Evolutionary conservation across 257 asterid species (phyloP).

Genomic region (Solanum paucissectum): DNA sequence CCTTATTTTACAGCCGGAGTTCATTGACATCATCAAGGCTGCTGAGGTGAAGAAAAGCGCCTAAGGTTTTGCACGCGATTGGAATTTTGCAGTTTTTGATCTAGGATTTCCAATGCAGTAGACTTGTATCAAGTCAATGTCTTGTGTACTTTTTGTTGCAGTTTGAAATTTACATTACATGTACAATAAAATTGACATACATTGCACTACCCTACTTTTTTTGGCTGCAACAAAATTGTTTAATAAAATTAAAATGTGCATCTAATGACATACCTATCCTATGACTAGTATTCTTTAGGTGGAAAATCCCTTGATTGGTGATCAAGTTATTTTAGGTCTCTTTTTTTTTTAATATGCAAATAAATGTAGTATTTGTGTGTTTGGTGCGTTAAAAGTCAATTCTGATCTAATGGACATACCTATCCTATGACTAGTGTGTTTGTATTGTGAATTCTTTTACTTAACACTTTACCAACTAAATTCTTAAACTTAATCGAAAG

Average conservation of each 20-base stretch:
- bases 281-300: background rate
- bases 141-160: slow-evolving; percentile 12
- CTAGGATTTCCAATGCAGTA: slow-evolving; percentile 7
- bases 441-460: no score
- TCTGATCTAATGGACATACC: no score
- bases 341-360: no score
- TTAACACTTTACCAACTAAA: no score
- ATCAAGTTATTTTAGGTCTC: no score
- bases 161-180: slow-evolving; percentile 8
- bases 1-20: slow-evolving; percentile 47
- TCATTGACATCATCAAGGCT: slow-evolving; percentile 80
- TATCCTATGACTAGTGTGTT: no score
- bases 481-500: no score
- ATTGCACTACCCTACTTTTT: background rate
- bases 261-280: background rate
- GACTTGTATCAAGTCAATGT: background rate
- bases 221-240: background rate
- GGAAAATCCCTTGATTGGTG: background rate
- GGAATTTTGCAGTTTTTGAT: slow-evolving; percentile 27
- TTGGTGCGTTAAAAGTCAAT: background rate
- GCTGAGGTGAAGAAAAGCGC: slow-evolving; percentile 74
- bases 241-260: background rate
- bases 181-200: background rate
- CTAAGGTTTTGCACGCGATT: background rate
- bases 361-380: background rate